These are phyloP conservation scores for Metschnikowia baotianmanensis DNA, from an alignment of 805 yeast genomes.

Conservation along the genomic window DNA sequence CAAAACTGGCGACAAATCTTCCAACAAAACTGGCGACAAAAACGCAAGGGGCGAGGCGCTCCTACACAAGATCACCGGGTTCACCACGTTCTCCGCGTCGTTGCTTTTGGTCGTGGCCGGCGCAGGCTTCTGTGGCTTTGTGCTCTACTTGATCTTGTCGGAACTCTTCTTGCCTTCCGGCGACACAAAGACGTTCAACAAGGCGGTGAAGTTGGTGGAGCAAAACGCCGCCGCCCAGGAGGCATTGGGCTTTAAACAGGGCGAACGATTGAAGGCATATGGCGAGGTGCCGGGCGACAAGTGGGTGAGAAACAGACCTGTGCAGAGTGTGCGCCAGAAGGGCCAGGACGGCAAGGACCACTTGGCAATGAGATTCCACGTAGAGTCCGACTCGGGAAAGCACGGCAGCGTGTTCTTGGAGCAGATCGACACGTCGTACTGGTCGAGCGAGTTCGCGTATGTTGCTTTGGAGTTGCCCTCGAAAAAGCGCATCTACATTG, in stretches of 20 bases:
- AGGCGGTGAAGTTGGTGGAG: constrained; percentile 77
- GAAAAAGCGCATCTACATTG: constrained; percentile 61
- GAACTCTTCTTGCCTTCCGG: constrained; percentile 88
- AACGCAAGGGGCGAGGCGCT: constrained; percentile 41
- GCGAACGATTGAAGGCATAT: constrained; percentile 72
- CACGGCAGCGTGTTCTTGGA: constrained; percentile 77
- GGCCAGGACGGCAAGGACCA: constrained; percentile 81
- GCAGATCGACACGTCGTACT: constrained; percentile 66
- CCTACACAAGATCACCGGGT: constrained; percentile 50
- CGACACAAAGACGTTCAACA: constrained; percentile 85
- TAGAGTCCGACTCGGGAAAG: constrained; percentile 61
- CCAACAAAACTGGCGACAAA: no score
- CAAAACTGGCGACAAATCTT: no score
- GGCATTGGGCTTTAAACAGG: constrained; percentile 51
- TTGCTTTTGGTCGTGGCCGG: constrained; percentile 66
- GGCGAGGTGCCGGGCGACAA: constrained; percentile 71
- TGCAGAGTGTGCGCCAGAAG: constrained; percentile 60
- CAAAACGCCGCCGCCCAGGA: constrained; percentile 58
- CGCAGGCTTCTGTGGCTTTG: constrained; percentile 60
- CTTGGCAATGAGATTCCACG: constrained; percentile 80
- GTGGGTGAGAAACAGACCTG: constrained; percentile 89
- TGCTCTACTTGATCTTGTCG: constrained; percentile 71
- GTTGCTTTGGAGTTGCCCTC: constrained; percentile 77
- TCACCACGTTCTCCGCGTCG: constrained; percentile 60
- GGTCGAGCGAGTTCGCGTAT: constrained; percentile 67